phyloP scores from a whole-genome alignment of 2,329 filamentous ascomycete genomes.

The Lecanicillium sp. region DNA sequence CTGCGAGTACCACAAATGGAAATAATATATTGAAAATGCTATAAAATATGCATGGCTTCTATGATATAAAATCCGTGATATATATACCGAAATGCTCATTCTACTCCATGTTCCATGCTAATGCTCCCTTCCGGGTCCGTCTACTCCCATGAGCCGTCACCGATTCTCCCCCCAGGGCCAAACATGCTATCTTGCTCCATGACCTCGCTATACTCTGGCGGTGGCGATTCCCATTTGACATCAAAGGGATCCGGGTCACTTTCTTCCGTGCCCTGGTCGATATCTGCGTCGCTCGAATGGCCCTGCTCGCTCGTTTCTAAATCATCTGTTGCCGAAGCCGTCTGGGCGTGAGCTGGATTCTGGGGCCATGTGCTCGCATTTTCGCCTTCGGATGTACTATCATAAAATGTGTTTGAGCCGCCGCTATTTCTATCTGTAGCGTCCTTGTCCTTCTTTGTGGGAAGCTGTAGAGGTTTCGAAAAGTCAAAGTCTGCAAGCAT shows the following conservation, averaged over 20 bases:
- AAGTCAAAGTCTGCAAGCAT: conserved; percentile 24
- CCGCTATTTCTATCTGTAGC: not conserved
- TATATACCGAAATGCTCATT: too few species aligned
- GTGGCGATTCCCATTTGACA: conserved; percentile 9
- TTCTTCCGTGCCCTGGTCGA: conserved; percentile 22
- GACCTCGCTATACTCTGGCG: conserved; percentile 8
- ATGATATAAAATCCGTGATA: too few species aligned
- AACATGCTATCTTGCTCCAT: conserved; percentile 7
- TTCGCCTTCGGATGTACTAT: not conserved
- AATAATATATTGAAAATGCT: too few species aligned
- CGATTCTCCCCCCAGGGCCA: conserved; percentile 4
- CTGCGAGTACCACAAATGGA: too few species aligned
- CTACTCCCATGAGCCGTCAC: conserved; percentile 7
- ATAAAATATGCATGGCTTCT: too few species aligned
- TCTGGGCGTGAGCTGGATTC: conserved; percentile 3
- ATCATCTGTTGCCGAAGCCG: conserved; percentile 19
- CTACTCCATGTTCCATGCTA: too few species aligned
- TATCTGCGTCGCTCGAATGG: conserved; percentile 22
- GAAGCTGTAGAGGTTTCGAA: conserved; percentile 18
- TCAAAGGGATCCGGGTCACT: conserved; percentile 25
- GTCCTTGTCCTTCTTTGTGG: not conserved
- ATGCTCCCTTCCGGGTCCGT: too few species aligned
- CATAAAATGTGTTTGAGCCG: not conserved
- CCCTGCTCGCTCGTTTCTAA: conserved; percentile 23
- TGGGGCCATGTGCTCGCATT: not conserved